phyloP scores from a whole-genome alignment of 1,284 basidiomycete species.

The Rhodotorula mucilaginosa region DNA sequence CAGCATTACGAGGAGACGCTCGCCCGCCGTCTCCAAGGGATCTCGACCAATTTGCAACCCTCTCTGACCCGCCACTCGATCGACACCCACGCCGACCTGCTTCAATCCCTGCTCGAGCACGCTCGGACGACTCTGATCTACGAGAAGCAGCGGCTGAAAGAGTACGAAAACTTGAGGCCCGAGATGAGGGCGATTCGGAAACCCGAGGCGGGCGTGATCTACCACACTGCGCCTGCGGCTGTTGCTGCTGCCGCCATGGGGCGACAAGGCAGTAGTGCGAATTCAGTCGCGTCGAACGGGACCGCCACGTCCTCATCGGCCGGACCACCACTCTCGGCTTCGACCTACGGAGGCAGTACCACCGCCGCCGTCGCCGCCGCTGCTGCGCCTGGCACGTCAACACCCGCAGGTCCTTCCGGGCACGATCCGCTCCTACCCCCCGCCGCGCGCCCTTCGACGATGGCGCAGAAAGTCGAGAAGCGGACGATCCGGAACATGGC shows the following conservation, averaged over 20 bases:
- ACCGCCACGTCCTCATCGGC: not conserved
- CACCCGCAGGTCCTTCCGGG: not conserved
- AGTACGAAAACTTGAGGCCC: slow-evolving; percentile 75
- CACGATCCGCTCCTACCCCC: slow-evolving; percentile 2
- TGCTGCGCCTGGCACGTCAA: not conserved
- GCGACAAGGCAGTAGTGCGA: not conserved
- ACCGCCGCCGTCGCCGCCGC: not conserved
- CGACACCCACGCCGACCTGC: slow-evolving; percentile 82
- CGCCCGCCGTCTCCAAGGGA: slow-evolving; percentile 74
- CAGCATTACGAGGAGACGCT: slow-evolving; percentile 80
- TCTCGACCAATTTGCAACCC: slow-evolving; percentile 83
- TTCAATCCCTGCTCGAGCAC: slow-evolving; percentile 81
- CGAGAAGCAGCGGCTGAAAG: slow-evolving; percentile 78
- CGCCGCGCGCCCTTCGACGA: not conserved
- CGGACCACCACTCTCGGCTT: not conserved
- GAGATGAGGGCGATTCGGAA: slow-evolving; percentile 65
- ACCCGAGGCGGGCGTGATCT: slow-evolving; percentile 39
- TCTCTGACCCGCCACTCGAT: slow-evolving; percentile 77
- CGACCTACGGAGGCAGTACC: not conserved
- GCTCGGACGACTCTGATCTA: slow-evolving; percentile 85
- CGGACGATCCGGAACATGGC: slow-evolving; percentile 38
- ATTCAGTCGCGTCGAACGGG: not conserved
- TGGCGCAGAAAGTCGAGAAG: slow-evolving; percentile 27
- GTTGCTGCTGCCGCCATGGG: slow-evolving; percentile 2
- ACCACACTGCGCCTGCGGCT: slow-evolving; percentile 34